Evolutionary conservation across 495 filamentous ascomycete species (phyloP), one percentile per base, ranked within the genome.

Genomic region (Stereocaulon alpinum): DNA sequence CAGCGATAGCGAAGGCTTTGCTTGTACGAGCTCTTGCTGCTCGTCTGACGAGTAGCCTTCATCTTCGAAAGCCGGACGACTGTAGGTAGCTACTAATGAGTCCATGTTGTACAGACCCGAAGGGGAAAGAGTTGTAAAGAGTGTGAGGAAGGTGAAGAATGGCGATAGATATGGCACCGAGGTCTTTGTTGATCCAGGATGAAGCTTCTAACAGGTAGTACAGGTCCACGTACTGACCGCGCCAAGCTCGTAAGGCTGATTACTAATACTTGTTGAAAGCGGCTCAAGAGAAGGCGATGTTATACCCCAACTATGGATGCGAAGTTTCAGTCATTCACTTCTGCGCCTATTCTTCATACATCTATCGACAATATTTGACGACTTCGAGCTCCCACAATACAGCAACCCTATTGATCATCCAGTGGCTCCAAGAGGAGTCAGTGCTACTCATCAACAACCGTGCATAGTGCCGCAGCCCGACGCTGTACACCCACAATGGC

Each of bases 41-140:
- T 94, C 85, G 71, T 89, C 81, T 68, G 87, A 80, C 52, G 79
- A 78, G 69, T 83, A 83, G 66, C 80, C 78, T 72, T 93, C 86
- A 70, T 82, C 73, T 63, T 86, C 82, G 69, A 86, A 83, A 40
- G 81, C 77, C 66, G 88, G 80, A 59, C 81, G 83, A 72, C 82
- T 85, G 79, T 98, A 97, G 70, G 84, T 86, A 65, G 91, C 84
- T 51, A 98, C 87, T 71, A 98, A 81, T 65, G 90, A 82, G 74
- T 98, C 91, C 93, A 98, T 97, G 63, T 80, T 37, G n/a, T 24
- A 62, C 1, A 30, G 40, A 6, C 9, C 22, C 10, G 22, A 14
- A 42, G 55, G 14, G 5, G 18, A 17, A 30, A 29, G 20, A 40
- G 7, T 4, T 51, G 7, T 22, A 53, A 20, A 14, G 57, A 43